phyloP scores from a whole-genome alignment of 495 filamentous ascomycete species.

The Penicillium turbatum region DNA sequence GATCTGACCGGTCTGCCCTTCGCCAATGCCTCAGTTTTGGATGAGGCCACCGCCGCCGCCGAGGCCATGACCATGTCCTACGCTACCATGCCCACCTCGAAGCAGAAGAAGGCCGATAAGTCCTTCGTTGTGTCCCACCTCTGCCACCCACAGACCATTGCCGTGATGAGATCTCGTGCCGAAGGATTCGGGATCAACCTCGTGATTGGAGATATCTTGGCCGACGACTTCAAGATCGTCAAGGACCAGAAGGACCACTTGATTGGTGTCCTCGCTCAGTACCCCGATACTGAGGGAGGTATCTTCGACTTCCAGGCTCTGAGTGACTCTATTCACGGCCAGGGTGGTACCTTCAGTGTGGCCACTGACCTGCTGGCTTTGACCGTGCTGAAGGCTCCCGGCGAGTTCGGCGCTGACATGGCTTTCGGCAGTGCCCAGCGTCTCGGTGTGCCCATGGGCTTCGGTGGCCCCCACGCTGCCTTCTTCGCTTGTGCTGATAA shows the following conservation, averaged over 20 bases:
- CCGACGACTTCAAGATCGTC: conserved; percentile 56
- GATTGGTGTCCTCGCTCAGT: conserved; percentile 90
- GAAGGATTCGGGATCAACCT: conserved; percentile 89
- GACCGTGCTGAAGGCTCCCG: conserved; percentile 85
- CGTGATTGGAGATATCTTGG: conserved; percentile 64
- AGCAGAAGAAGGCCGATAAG: conserved; percentile 72
- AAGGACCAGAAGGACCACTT: conserved; percentile 76
- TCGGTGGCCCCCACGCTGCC: conserved; percentile 91
- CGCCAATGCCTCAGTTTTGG: conserved; percentile 89
- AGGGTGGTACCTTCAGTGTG: conserved; percentile 79
- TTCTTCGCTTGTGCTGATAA: conserved; percentile 95
- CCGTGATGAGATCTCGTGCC: conserved; percentile 82
- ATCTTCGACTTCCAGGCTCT: conserved; percentile 71
- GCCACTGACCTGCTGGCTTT: conserved; percentile 90
- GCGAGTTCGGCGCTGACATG: conserved; percentile 95
- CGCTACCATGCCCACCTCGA: conserved; percentile 64
- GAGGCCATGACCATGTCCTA: conserved; percentile 97
- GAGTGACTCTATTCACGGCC: conserved; percentile 71
- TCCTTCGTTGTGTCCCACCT: conserved; percentile 78
- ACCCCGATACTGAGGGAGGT: conserved; percentile 85
- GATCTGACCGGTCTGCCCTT: conserved; percentile 88
- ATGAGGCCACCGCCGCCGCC: conserved; percentile 91
- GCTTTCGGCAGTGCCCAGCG: conserved; percentile 95
- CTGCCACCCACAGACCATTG: conserved; percentile 85
- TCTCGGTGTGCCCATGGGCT: conserved; percentile 91